These are phyloP conservation scores for Epichloe typhina DNA, from an alignment of 2,329 filamentous ascomycete species.

Conservation along the genomic window DNA sequence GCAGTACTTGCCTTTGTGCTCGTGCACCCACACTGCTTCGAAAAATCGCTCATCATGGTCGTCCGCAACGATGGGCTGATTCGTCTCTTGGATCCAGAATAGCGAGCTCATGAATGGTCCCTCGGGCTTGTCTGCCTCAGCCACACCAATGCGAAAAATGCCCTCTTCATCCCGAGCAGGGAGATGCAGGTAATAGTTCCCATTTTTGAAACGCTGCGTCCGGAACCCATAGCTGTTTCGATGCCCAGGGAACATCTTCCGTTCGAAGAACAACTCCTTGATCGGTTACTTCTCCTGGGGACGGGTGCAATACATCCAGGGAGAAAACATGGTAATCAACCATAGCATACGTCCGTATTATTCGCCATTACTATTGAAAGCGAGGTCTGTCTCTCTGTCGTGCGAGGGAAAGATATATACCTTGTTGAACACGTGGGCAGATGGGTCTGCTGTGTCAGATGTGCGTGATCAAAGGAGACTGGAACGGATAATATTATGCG, in stretches of 20 bases:
- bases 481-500: no score
- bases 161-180: conserved; percentile 39
- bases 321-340: conserved; percentile 69
- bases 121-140: no score
- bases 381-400: conserved; percentile 60
- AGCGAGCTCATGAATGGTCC: not conserved
- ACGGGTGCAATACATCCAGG: conserved; percentile 33
- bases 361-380: conserved; percentile 73
- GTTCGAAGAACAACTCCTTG: conserved; percentile 56
- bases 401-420: conserved; percentile 80
- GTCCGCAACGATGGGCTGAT: no score
- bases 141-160: no score
- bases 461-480: conserved; percentile 45
- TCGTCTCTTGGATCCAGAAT: not conserved
- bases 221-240: conserved; percentile 70
- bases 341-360: conserved; percentile 51
- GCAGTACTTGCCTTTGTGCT: no score
- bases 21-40: no score
- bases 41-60: no score
- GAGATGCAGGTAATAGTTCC: conserved; percentile 64
- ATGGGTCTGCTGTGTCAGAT: conserved; percentile 68
- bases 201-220: conserved; percentile 56
- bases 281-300: conserved; percentile 48
- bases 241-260: conserved; percentile 58
- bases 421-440: conserved; percentile 66